A percentile compares a stretch with the other conserved stretches of the same genome.
phyloP scores from a whole-genome alignment of 192 early-diverging fungal species.

The Umbelopsis ramanniana region DNA sequence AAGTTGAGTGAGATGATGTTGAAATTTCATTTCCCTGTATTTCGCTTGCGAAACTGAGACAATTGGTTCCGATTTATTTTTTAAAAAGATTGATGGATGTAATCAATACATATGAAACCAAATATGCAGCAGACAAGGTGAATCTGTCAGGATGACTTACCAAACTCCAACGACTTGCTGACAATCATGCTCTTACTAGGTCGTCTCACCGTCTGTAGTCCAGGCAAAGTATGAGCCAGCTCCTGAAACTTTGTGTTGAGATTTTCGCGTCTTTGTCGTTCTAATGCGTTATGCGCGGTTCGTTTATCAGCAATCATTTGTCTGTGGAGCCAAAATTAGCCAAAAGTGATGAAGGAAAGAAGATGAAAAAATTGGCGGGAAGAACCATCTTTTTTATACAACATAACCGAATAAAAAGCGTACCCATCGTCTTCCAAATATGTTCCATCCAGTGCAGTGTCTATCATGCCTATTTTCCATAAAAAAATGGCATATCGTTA shows the following conservation, averaged over 20 bases:
- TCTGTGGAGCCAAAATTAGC: background rate
- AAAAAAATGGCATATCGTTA: background rate
- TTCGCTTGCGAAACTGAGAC: slow-evolving; percentile 15
- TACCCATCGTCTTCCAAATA: background rate
- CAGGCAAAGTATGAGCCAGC: slow-evolving; percentile 77
- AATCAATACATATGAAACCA: too few species aligned
- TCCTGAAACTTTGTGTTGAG: slow-evolving; percentile 84
- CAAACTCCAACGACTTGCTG: slow-evolving; percentile 75
- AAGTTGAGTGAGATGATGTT: slow-evolving; percentile 9
- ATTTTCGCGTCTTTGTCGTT: slow-evolving; percentile 78
- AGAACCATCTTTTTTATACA: too few species aligned
- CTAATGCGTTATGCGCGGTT: slow-evolving; percentile 81
- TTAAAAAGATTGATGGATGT: too few species aligned
- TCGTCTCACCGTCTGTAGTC: slow-evolving; percentile 71
- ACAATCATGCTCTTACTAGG: slow-evolving; percentile 86
- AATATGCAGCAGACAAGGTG: too few species aligned
- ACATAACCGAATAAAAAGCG: background rate
- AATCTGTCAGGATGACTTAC: slow-evolving; percentile 45
- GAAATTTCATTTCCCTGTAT: slow-evolving; percentile 1
- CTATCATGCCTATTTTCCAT: background rate
- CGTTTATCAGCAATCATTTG: slow-evolving; percentile 55
- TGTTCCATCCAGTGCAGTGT: background rate
- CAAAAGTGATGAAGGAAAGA: background rate
- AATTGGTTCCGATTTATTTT: too few species aligned
- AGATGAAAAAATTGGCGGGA: background rate